Evolutionary conservation across 345 rosid species (phyloP).

Genomic region (Syzygium jambos): DNA sequence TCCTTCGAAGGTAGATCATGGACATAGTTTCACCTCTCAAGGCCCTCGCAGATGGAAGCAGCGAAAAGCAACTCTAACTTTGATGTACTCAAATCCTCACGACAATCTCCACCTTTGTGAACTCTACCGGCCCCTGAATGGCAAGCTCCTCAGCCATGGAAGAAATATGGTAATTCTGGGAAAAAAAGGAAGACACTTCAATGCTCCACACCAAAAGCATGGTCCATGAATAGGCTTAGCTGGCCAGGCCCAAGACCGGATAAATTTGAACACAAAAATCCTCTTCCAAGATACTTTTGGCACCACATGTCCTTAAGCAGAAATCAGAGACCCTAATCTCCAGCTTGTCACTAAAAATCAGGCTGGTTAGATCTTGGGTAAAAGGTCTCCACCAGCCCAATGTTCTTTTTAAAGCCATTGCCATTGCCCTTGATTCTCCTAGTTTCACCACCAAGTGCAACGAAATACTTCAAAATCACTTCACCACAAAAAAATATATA

Average conservation of each 20-base stretch:
- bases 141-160: background rate
- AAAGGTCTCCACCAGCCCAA: background rate
- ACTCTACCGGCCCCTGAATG: background rate
- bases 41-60: background rate
- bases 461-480: background rate
- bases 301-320: background rate
- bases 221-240: background rate
- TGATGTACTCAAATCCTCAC: background rate
- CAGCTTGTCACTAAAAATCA: background rate
- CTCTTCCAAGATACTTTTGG: background rate
- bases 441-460: background rate
- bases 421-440: background rate
- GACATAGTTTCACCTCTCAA: background rate
- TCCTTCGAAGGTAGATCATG: background rate
- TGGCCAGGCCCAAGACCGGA: background rate
- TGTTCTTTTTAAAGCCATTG: background rate
- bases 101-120: background rate
- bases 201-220: background rate
- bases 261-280: background rate
- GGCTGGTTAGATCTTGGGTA: background rate
- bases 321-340: background rate
- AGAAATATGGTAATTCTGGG: background rate
- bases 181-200: background rate
- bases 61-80: background rate
- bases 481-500: background rate